Conservation (phyloP, 208 protist genomes). For the Willaertia magna region DNA sequence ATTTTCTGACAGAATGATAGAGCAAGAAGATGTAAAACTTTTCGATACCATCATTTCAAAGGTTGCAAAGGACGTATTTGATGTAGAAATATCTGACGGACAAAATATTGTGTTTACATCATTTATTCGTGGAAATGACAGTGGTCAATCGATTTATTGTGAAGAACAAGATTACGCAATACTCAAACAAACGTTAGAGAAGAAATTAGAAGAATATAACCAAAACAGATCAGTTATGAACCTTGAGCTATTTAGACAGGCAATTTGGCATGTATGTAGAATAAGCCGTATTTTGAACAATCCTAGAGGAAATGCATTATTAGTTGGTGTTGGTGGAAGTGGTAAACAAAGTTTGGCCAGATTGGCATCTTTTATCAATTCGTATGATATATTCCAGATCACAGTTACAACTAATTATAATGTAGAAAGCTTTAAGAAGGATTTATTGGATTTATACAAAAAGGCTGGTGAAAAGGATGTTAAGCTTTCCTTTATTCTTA, state of each 20-base stretch:
- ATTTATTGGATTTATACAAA: constrained; percentile 87
- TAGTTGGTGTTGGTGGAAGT: constrained; percentile 81
- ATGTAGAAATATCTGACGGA: constrained; percentile 20
- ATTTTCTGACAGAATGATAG: constrained; percentile 84
- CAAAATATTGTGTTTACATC: constrained; percentile 31
- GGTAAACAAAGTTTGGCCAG: constrained; percentile 82
- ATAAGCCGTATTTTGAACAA: constrained; percentile 87
- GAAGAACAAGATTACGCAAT: constrained; percentile 40
- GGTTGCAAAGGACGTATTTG: constrained; percentile 46
- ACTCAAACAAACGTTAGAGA: constrained; percentile 58
- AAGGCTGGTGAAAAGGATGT: constrained; percentile 83
- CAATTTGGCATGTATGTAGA: constrained; percentile 90
- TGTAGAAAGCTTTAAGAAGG: constrained; percentile 82
- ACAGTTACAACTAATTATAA: constrained; percentile 88
- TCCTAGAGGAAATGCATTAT: constrained; percentile 82
- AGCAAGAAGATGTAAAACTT: constrained; percentile 63
- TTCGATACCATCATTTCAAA: constrained; percentile 62
- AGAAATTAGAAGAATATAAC: constrained; percentile 87
- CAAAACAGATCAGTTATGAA: constrained; percentile 86
- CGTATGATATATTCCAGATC: constrained; percentile 94
- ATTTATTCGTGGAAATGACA: constrained; percentile 29
- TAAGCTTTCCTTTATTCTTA: constrained; percentile 86
- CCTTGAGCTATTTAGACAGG: constrained; percentile 91
- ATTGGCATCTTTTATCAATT: constrained; percentile 87
- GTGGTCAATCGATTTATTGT: constrained; percentile 28